phyloP scores from a whole-genome alignment of 208 protist genomes.

The Trypanosoma rangeli region DNA sequence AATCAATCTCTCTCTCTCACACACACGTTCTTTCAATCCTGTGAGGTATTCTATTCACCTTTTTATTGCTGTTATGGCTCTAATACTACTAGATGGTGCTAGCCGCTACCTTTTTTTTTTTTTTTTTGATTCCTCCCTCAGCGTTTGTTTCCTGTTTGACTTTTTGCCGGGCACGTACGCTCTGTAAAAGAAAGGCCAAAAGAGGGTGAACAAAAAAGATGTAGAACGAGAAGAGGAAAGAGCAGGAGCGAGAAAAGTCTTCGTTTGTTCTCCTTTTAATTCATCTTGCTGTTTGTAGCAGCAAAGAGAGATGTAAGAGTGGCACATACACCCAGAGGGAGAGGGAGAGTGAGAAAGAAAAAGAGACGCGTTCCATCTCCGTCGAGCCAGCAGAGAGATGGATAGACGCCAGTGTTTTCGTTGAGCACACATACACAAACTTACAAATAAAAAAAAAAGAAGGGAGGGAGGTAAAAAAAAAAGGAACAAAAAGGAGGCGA shows the following conservation, averaged over 20 bases:
- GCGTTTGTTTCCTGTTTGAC: background rate
- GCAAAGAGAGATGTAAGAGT: slow-evolving; percentile 13
- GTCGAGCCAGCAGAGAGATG: background rate
- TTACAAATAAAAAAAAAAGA: background rate
- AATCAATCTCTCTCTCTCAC: background rate
- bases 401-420: background rate
- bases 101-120: background rate
- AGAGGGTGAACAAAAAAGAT: slow-evolving; percentile 2
- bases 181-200: background rate
- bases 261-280: background rate
- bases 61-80: background rate
- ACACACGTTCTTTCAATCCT: background rate
- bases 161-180: background rate
- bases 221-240: slow-evolving; percentile 9
- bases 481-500: background rate
- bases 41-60: background rate
- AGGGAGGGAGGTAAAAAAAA: slow-evolving; percentile 1
- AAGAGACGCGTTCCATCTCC: slow-evolving; percentile 1
- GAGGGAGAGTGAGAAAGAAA: no score
- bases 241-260: slow-evolving; percentile 5
- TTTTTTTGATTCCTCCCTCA: background rate
- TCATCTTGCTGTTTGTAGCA: no score
- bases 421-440: slow-evolving; percentile 1
- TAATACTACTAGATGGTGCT: background rate
- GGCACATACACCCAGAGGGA: background rate